Conservation (phyloP, 345 rosid genomes). For the Eucalyptus pumila region DNA sequence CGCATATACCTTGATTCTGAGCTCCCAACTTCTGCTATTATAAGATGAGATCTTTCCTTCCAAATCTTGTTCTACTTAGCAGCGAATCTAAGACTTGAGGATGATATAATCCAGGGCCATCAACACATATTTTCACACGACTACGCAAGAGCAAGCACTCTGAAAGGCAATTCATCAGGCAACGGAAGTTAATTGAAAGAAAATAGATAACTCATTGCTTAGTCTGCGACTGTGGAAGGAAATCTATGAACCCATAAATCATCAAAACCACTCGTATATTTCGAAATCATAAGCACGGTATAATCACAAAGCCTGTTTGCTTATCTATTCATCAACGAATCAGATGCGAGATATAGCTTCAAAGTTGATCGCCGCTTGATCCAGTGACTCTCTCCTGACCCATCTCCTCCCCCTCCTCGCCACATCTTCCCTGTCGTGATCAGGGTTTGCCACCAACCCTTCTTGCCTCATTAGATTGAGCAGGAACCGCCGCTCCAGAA, state of each 20-base stretch:
- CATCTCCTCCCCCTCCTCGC: neutral
- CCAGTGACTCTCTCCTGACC: neutral
- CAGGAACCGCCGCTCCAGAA: neutral
- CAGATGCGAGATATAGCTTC: neutral
- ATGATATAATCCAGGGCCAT: neutral
- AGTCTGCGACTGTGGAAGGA: neutral
- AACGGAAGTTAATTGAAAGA: neutral
- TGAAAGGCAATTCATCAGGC: neutral
- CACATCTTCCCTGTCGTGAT: neutral
- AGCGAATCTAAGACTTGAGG: neutral
- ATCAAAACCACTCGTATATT: neutral
- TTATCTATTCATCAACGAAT: neutral
- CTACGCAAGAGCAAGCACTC: neutral
- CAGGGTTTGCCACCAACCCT: neutral
- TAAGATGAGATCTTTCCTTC: neutral
- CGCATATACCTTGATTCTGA: neutral
- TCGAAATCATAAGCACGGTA: neutral
- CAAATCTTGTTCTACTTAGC: neutral
- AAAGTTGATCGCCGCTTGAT: neutral
- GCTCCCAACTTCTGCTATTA: neutral
- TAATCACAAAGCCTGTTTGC: neutral
- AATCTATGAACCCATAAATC: neutral
- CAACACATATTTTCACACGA: slow-evolving; percentile 12
- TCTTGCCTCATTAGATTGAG: neutral
- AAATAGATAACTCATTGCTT: neutral